Percentiles rank a stretch among this genome's conserved stretches.
These are phyloP conservation scores for Fusarium pseudograminearum DNA, from an alignment of 2,329 filamentous ascomycete species.

Conservation along the genomic window DNA sequence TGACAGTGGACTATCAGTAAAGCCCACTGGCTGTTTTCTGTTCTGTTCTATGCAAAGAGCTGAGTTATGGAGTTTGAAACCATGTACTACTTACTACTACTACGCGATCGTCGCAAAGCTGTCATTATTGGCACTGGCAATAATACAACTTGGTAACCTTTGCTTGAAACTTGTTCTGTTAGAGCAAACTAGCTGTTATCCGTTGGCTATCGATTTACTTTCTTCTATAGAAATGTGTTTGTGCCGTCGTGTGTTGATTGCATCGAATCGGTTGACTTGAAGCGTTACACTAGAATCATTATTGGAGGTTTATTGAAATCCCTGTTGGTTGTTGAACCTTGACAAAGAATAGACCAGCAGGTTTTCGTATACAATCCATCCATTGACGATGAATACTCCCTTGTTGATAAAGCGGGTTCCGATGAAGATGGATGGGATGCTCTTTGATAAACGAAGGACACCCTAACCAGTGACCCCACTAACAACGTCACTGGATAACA, in stretches of 20 bases:
- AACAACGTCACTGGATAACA: constrained; percentile 40
- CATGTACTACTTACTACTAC: constrained; percentile 31
- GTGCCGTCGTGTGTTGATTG: background rate
- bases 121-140: constrained; percentile 8
- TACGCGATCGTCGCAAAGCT: constrained; percentile 20
- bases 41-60: constrained; percentile 21
- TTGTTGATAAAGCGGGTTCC: constrained; percentile 18
- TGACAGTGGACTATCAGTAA: constrained; percentile 1
- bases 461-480: constrained; percentile 34
- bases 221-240: background rate
- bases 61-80: constrained; percentile 26
- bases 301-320: background rate
- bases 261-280: background rate
- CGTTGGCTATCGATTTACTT: background rate
- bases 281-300: background rate
- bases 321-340: constrained; percentile 4
- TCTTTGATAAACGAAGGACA: constrained; percentile 5
- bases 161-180: background rate
- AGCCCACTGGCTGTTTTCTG: constrained; percentile 3
- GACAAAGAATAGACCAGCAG: background rate
- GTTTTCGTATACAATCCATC: background rate
- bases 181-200: background rate
- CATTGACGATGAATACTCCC: background rate
- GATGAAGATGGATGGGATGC: constrained; percentile 4
- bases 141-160: background rate